These are phyloP conservation scores for Ogataea populi-albae DNA, from an alignment of 805 yeast species.

Conservation along the genomic window DNA sequence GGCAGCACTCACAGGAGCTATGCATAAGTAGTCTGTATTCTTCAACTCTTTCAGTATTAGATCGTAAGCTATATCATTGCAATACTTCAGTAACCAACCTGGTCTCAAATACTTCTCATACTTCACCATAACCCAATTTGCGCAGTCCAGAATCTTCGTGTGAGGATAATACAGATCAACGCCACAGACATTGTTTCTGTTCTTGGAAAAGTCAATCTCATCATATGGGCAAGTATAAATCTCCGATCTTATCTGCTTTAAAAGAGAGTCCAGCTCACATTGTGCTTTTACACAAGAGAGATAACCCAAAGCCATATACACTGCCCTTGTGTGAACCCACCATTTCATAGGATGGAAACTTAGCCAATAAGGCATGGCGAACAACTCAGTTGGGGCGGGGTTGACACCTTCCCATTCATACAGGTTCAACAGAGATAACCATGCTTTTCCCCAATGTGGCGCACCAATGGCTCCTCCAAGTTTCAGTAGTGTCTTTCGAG, in stretches of 20 bases:
- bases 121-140: conserved; percentile 55
- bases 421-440: conserved; percentile 76
- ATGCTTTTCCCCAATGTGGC: conserved; percentile 98
- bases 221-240: conserved; percentile 69
- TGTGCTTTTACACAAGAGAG: conserved; percentile 53
- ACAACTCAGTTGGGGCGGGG: conserved; percentile 96
- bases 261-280: conserved; percentile 61
- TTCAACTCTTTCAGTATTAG: conserved; percentile 67
- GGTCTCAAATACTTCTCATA: conserved; percentile 81
- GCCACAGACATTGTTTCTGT: conserved; percentile 85
- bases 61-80: conserved; percentile 54
- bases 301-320: conserved; percentile 85
- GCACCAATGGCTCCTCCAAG: conserved; percentile 87
- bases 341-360: conserved; percentile 94
- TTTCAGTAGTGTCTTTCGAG: conserved; percentile 62
- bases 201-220: conserved; percentile 59
- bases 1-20: conserved; percentile 93
- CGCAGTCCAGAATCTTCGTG: conserved; percentile 57
- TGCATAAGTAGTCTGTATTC: conserved; percentile 78
- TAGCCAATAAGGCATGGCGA: conserved; percentile 76
- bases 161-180: conserved; percentile 95
- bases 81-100: conserved; percentile 54
- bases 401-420: conserved; percentile 97
- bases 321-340: conserved; percentile 99
- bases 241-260: conserved; percentile 68